Base-by-base conservation (phyloP, 2,329 filamentous ascomycete genomes). In the Verticillium isaacii region DNA sequence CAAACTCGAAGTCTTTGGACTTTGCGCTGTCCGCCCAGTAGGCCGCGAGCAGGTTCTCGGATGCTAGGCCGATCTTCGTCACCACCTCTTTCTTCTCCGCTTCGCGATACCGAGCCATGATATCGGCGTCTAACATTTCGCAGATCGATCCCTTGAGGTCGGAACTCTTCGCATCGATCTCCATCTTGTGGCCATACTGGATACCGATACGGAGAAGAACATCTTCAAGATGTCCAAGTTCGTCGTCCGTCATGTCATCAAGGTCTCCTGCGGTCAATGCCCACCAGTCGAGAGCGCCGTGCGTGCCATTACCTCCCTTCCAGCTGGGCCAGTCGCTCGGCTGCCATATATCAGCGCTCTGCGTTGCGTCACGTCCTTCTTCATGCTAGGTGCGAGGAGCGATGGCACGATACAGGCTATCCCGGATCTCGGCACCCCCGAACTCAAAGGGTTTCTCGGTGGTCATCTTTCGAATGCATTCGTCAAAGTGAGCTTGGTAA, bases 1-100 rank as follows among this genome's bases (percentile, higher is more conserved):
- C 67, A 36, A 69, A 68, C 36, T 68, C 64, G 58, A 65, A 70
- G 45, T 64, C 63, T 14, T 63, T 39, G 15, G 32, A 23, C 23
- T 54, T 45, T 1, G 12, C 32, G 14, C 59, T 32, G 9, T 52
- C 41, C 8, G 25, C 19, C 34, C 25, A 19, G 60, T 61, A 65
- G 17, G 57, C 59, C 2, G 25, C 23, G 25, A 54, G 41, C 4
- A 32, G 23, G 12, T 29, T 23, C 8, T 19, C 12, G 9, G 25
- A 15, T n/a, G n/a, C 19, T 9, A 59, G 41, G 8, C 58, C 58
- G 32, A 29, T 14, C 4, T 25, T 15, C 7, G 11, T 17, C 1
- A n/a, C 41, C 17, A 52, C 25, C 6, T 59, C 25, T 17, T 59
- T 32, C 15, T 17, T 8, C n/a, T 59, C 32, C 25, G 19, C 45